Evolutionary conservation across 805 yeast species (phyloP), one percentile per base, ranked within the genome.

Genomic region (Saccharomycopsis schoenii): DNA sequence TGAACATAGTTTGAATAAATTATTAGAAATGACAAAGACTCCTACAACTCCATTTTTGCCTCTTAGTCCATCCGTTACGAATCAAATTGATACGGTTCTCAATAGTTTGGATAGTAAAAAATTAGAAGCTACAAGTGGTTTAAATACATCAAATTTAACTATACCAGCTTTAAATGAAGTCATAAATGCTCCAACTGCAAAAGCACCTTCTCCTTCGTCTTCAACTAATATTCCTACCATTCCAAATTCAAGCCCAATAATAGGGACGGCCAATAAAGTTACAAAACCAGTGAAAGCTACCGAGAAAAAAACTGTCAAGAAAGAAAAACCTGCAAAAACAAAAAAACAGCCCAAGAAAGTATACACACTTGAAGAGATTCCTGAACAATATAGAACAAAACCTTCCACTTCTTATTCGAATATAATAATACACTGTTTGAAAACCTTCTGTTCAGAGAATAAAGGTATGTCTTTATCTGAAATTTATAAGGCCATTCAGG

Each of bases 401-500:
- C 99, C 99, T 0, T 79, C 85, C 11, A 78, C 84, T 58, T 86
- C 96, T 0, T 88, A 89, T 70, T 89, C 96, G 19, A 83, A 85
- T 51, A 77, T 94, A 68, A 86, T 94, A 47, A 85, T 93, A 2
- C 83, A 85, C 8, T 92, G 96, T 61, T 74, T 94, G 63, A 80
- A 88, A 63, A 81, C 85, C 50, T 81, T 80, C 65, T 82, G 87
- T 0, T 36, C 29, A 2, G 58, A 50, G 6, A 59, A 57, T 37
- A 78, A 83, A 57, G 97, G 97, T 29, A 82, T 90, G 83, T 83
- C 92, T 1, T 74, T 88, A 51, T 84, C 91, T 0, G 97, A 92
- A 65, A 89, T 94, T 55, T 87, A 90, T 72, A 87, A 86, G 59
- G 89, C 90, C 1, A 91, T 94, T 57, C 88, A 88, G 71, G 96